These are phyloP conservation scores for Colletotrichum orbiculare DNA, from an alignment of 2,329 filamentous ascomycete species.

Conservation along the genomic window DNA sequence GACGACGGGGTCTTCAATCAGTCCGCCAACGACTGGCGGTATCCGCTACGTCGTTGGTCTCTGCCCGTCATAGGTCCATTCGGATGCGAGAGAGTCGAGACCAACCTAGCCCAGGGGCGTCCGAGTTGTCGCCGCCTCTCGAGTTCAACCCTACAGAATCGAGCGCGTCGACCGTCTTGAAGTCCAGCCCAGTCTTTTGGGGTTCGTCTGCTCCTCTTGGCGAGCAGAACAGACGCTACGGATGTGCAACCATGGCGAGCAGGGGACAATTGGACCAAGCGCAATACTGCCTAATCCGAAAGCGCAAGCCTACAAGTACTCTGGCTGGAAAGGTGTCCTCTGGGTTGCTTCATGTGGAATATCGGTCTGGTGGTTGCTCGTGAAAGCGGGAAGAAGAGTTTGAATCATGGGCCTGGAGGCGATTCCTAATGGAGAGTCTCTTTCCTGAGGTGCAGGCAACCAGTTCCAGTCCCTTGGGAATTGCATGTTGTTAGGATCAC, in stretches of 20 bases:
- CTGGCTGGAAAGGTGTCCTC: conserved; percentile 17
- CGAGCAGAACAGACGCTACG: conserved; percentile 15
- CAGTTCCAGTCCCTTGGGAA: conserved; percentile 36
- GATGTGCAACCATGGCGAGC: conserved; percentile 21
- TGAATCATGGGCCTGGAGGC: conserved; percentile 28
- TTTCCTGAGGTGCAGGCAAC: conserved; percentile 35
- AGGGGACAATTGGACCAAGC: conserved; percentile 5
- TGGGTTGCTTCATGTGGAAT: conserved; percentile 2
- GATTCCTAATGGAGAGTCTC: conserved; percentile 25
- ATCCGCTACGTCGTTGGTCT: background rate
- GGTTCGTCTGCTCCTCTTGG: conserved; percentile 1
- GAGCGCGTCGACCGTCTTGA: conserved; percentile 12
- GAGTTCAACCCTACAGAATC: conserved; percentile 5
- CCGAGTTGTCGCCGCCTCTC: conserved; percentile 3
- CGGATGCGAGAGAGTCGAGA: conserved; percentile 21
- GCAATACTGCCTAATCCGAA: conserved; percentile 3
- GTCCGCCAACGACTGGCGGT: background rate
- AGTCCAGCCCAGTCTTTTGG: conserved; percentile 9
- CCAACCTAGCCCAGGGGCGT: conserved; percentile 1
- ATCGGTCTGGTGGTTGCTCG: conserved; percentile 10
- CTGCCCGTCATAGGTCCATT: conserved; percentile 17
- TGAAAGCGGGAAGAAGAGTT: conserved; percentile 21
- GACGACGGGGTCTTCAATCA: conserved; percentile 4
- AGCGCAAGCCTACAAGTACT: background rate
- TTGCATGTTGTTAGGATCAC: conserved; percentile 26